phyloP scores from a whole-genome alignment of 2,329 filamentous ascomycete species.

The Rosellinia necatrix region DNA sequence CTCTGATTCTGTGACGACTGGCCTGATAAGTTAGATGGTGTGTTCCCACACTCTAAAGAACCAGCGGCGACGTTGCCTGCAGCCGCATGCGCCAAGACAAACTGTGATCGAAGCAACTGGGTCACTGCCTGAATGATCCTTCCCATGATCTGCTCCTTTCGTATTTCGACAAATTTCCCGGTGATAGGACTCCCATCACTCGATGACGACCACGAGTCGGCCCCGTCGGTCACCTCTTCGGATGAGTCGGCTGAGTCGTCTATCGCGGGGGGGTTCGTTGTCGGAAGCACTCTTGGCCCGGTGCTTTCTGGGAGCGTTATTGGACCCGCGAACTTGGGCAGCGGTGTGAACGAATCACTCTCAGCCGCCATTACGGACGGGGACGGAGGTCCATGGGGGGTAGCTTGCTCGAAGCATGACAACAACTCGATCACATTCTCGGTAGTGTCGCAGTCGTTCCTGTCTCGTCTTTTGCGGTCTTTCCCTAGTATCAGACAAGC shows the following conservation, averaged over 20 bases:
- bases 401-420: too few species aligned
- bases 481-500: not conserved
- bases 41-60: not conserved
- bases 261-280: too few species aligned
- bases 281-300: too few species aligned
- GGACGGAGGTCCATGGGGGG: not conserved
- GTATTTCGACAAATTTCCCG: not conserved
- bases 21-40: not conserved
- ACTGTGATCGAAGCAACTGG: slow-evolving; percentile 2
- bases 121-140: not conserved
- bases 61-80: not conserved
- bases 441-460: not conserved
- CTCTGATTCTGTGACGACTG: not conserved
- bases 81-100: not conserved
- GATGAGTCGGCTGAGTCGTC: not conserved
- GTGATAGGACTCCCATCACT: not conserved
- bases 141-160: not conserved
- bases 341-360: not conserved
- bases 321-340: not conserved
- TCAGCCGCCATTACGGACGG: not conserved
- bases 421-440: not conserved
- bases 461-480: not conserved
- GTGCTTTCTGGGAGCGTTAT: not conserved
- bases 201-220: not conserved
- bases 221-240: not conserved